Evolutionary conservation across 1,284 basidiomycete species (phyloP).

Genomic region (Ganoderma sp.): DNA sequence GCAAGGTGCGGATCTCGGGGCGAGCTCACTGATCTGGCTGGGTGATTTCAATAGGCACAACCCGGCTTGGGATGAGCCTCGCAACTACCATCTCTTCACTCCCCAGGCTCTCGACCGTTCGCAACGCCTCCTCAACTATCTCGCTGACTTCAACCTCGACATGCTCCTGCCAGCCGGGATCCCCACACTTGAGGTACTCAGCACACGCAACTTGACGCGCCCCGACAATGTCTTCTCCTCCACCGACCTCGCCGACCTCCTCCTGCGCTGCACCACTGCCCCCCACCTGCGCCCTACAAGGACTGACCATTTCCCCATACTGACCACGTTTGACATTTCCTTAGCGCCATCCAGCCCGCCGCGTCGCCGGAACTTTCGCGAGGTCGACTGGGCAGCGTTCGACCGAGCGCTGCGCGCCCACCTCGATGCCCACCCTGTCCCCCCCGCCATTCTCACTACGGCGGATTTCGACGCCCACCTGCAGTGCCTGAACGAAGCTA

Average conservation of each 20-base stretch:
- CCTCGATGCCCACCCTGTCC: not conserved
- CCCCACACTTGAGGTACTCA: slow-evolving; percentile 38
- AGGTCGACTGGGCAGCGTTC: slow-evolving; percentile 38
- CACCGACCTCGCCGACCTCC: slow-evolving; percentile 22
- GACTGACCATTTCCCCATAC: slow-evolving; percentile 42
- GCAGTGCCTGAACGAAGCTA: slow-evolving; percentile 24
- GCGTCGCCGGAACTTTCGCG: slow-evolving; percentile 32
- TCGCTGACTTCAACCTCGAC: slow-evolving; percentile 31
- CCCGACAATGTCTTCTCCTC: slow-evolving; percentile 46
- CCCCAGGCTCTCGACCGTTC: slow-evolving; percentile 24
- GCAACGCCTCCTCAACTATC: slow-evolving; percentile 32
- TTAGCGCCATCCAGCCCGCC: not conserved
- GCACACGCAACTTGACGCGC: slow-evolving; percentile 39
- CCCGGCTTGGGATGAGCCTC: slow-evolving; percentile 49
- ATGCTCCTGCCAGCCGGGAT: slow-evolving; percentile 39
- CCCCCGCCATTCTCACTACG: not conserved
- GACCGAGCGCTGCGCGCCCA: slow-evolving; percentile 14
- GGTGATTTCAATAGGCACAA: slow-evolving; percentile 61
- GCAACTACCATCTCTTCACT: slow-evolving; percentile 47
- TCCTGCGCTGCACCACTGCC: slow-evolving; percentile 23
- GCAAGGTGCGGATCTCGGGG: no score
- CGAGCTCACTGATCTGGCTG: slow-evolving; percentile 44
- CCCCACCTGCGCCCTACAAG: slow-evolving; percentile 24
- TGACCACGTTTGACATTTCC: slow-evolving; percentile 22
- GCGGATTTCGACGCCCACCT: slow-evolving; percentile 23